A percentile compares a stretch with the other conserved stretches of the same genome.
These are phyloP conservation scores for Silene latifolia DNA, from an alignment of 148 eudicot genomes.

Conservation along the genomic window DNA sequence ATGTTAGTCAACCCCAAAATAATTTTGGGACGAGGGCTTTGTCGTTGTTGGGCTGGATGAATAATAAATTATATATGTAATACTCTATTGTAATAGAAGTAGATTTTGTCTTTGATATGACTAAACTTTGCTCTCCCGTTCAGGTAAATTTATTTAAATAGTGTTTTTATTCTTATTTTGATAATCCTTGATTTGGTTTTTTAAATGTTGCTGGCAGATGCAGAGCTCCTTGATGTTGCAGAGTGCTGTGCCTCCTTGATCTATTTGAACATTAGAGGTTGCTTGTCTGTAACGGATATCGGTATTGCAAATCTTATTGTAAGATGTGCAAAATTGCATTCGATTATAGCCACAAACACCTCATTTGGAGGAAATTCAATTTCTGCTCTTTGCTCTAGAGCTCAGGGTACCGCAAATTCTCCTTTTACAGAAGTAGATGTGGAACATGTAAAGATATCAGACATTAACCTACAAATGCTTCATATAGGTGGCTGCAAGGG, in stretches of 20 bases:
- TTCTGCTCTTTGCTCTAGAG: constrained; percentile 50
- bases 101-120: neutral
- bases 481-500: constrained; percentile 84
- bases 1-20: neutral
- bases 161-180: neutral
- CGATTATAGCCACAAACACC: constrained; percentile 69
- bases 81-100: neutral
- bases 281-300: constrained; percentile 64
- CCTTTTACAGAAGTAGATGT: constrained; percentile 20
- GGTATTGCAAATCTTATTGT: constrained; percentile 61
- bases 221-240: constrained; percentile 53
- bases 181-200: neutral
- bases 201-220: constrained; percentile 46
- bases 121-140: neutral
- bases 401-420: constrained; percentile 24
- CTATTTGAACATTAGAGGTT: constrained; percentile 68
- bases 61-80: neutral
- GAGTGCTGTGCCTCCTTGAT: constrained; percentile 47
- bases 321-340: constrained; percentile 51
- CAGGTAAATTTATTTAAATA: neutral
- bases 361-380: constrained; percentile 56
- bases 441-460: constrained; percentile 28
- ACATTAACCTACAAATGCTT: constrained; percentile 42
- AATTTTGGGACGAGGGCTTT: neutral
- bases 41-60: neutral